A percentile compares a stretch with the other conserved stretches of the same genome.
These are phyloP conservation scores for Fusarium temperatum DNA, from an alignment of 2,329 filamentous ascomycete genomes.

Conservation along the genomic window DNA sequence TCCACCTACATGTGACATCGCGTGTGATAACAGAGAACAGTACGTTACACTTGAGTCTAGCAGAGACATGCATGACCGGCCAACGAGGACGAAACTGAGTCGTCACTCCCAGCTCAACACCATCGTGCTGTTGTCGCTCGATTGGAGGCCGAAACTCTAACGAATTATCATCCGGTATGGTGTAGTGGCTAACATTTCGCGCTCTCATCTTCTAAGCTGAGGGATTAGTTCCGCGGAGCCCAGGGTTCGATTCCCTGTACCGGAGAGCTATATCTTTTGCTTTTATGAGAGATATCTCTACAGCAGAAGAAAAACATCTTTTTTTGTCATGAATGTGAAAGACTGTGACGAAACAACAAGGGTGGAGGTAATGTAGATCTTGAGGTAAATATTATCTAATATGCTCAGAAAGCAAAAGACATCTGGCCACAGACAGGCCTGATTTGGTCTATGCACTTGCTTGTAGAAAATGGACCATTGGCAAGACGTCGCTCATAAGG, in stretches of 20 bases:
- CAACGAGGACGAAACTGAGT: neutral
- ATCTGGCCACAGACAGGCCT: neutral
- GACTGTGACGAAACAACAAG: neutral
- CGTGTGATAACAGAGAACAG: neutral
- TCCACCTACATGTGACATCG: neutral
- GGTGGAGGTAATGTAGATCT: neutral
- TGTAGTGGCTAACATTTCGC: constrained; percentile 49
- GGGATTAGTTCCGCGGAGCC: constrained; percentile 24
- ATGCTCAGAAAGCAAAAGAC: neutral
- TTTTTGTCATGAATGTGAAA: neutral
- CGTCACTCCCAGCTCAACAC: neutral
- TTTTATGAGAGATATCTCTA: neutral
- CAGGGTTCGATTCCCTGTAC: constrained; percentile 2
- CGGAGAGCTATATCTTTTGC: neutral
- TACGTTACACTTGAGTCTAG: neutral
- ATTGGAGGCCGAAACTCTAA: neutral
- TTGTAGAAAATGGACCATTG: neutral
- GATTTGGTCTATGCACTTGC: neutral
- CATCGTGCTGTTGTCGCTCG: neutral
- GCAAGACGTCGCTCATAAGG: neutral
- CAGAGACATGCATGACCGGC: neutral
- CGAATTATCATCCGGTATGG: constrained; percentile 41
- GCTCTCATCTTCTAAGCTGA: constrained; percentile 40
- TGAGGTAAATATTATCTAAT: neutral
- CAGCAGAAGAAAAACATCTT: too few species aligned